Evolutionary conservation across 2,329 filamentous ascomycete species (phyloP).

Genomic region (Monilinia fructicola): DNA sequence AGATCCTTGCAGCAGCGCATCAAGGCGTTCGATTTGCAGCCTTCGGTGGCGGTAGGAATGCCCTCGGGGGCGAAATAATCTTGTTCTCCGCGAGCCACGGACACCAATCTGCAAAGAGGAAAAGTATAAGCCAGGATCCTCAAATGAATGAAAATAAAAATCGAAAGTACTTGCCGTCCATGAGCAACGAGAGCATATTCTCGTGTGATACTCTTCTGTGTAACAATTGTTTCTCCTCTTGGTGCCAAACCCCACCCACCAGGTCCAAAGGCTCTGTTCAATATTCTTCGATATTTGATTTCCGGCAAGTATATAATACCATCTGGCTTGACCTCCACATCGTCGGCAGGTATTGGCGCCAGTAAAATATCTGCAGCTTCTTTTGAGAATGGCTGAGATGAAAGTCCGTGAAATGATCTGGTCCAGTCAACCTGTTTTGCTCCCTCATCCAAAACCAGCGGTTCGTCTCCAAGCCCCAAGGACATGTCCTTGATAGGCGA

Average conservation of each 20-base stretch:
- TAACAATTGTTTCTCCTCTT: slow-evolving; percentile 70
- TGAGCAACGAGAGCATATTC: slow-evolving; percentile 91
- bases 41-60: slow-evolving; percentile 91
- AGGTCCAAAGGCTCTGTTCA: slow-evolving; percentile 90
- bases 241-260: slow-evolving; percentile 95
- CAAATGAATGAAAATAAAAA: neutral
- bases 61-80: slow-evolving; percentile 87
- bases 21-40: slow-evolving; percentile 95
- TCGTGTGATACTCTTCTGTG: slow-evolving; percentile 62
- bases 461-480: slow-evolving; percentile 52
- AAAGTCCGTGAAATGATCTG: slow-evolving; percentile 68
- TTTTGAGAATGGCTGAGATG: slow-evolving; percentile 60
- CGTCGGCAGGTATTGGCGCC: slow-evolving; percentile 63
- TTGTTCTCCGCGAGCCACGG: slow-evolving; percentile 90
- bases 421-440: slow-evolving; percentile 68
- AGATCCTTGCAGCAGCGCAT: slow-evolving; percentile 99
- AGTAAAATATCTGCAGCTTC: slow-evolving; percentile 62
- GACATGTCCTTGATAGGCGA: slow-evolving; percentile 45
- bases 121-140: slow-evolving; percentile 24
- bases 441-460: slow-evolving; percentile 48
- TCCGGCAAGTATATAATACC: slow-evolving; percentile 95
- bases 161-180: slow-evolving; percentile 64
- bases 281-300: slow-evolving; percentile 92
- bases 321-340: slow-evolving; percentile 97
- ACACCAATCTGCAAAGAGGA: slow-evolving; percentile 67